A percentile compares a stretch with the other conserved stretches of the same genome.
These are phyloP conservation scores for Eleusine coracana DNA, from an alignment of 176 grass and related monocot species.

Conservation along the genomic window DNA sequence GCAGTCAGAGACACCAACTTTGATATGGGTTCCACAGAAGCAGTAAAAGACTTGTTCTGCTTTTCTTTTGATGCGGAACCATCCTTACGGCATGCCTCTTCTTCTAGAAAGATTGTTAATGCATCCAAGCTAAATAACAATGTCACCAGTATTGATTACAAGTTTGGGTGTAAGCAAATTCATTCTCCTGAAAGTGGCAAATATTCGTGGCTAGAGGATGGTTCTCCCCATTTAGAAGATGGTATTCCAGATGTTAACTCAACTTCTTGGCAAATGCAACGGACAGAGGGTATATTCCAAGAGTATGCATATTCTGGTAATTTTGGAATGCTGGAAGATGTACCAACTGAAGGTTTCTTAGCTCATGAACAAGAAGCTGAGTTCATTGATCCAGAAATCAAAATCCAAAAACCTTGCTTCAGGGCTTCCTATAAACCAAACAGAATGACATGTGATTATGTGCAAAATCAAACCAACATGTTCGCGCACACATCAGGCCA, in stretches of 20 bases:
- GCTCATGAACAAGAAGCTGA: conserved; percentile 32
- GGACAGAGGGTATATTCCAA: conserved; percentile 42
- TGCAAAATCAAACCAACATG: conserved; percentile 47
- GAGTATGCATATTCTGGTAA: conserved; percentile 37
- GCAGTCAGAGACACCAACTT: conserved; percentile 40
- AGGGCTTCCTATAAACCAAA: conserved; percentile 41
- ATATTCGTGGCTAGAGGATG: conserved; percentile 41
- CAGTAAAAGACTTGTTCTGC: conserved; percentile 10
- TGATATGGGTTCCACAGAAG: conserved; percentile 44
- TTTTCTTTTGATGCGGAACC: conserved; percentile 59
- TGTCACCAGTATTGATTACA: conserved; percentile 35
- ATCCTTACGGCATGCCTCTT: conserved; percentile 32
- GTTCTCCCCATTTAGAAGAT: conserved; percentile 47
- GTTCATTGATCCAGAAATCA: conserved; percentile 40
- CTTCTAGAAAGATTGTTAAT: conserved; percentile 35
- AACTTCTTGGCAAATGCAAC: conserved; percentile 42
- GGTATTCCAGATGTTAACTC: conserved; percentile 40
- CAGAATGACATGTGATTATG: conserved; percentile 40
- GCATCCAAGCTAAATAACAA: conserved; percentile 10
- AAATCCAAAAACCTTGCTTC: conserved; percentile 44
- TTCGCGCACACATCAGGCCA: conserved; percentile 31
- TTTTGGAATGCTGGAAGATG: conserved; percentile 44
- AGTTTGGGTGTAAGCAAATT: conserved; percentile 25
- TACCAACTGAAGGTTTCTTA: conserved; percentile 18
- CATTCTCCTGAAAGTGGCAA: conserved; percentile 24